Evolutionary conservation across 495 filamentous ascomycete species (phyloP), one percentile per base, ranked within the genome.

Genomic region (Lasiosphaeria miniovina): DNA sequence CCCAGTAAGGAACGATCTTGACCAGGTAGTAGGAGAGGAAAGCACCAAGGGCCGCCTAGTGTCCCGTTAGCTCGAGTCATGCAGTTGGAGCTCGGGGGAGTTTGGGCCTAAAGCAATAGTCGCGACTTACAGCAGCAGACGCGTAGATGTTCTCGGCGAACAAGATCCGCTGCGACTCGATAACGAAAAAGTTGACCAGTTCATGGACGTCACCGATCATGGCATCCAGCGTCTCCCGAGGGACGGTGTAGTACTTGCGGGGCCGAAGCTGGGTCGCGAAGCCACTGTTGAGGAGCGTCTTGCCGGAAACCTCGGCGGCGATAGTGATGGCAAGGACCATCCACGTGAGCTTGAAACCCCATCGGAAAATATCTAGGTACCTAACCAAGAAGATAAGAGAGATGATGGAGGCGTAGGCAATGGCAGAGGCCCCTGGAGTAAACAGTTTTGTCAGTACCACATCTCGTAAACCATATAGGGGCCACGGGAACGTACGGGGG

Each of bases 181-280:
- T 91, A 63, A 96, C 82, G 76, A 97, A 91, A 78, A 99, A 99
- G 82, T 99, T 96, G 75, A 93, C 76, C 52, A 99, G 80, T 74
- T 97, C 92, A 71, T 93, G 89, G 36, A 93, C 70, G 68, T 98
- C 94, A 62, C 91, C 92, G 54, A 92, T 80, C 14, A 91, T 68
- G 55, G 80, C 76, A 65, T 98, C 90, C 12, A 96, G 77, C 8
- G 89, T 90, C 64, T 94, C 90, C 65, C 88, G 85, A 9, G 92
- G 87, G 43, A 99, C 80, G 33, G 90, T 96, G 75, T 93, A 96
- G 80, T 99, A 99, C 70, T 89, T 85, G 72, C 84, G 86, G 17
- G 94, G 94, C 48, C 95, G 88, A 73, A 99, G 81, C 67, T 92
- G 91, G 60, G 88, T 89, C 52, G 89, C 83, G 55, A 99, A 75